These are phyloP conservation scores for Telopea speciosissima DNA, from an alignment of 177 flowering plant species.

Conservation along the genomic window DNA sequence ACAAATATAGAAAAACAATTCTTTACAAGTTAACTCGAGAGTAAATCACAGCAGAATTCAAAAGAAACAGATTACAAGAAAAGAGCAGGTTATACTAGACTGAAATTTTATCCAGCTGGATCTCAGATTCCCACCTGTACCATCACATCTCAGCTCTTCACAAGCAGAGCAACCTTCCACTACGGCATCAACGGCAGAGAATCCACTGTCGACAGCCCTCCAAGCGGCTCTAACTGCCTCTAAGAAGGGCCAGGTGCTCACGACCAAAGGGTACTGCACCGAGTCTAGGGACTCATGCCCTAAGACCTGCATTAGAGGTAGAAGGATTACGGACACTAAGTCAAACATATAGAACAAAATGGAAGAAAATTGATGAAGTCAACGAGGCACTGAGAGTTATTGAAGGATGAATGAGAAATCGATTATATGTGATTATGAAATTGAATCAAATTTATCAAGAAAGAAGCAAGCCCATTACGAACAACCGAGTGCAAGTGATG, in stretches of 20 bases:
- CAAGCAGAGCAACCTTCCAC: conserved; percentile 95
- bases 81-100: no score
- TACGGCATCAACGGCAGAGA: conserved; percentile 73
- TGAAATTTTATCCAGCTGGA: neutral
- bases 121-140: conserved; percentile 56
- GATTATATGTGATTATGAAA: neutral
- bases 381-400: neutral
- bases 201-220: conserved; percentile 60
- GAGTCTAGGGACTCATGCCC: conserved; percentile 26
- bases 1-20: no score
- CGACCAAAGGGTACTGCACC: conserved; percentile 54
- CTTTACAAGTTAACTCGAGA: no score
- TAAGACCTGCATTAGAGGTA: conserved; percentile 28
- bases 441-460: no score
- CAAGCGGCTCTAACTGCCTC: conserved; percentile 92
- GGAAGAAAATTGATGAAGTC: neutral
- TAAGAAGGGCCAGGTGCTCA: conserved; percentile 93
- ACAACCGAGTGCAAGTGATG: neutral
- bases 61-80: no score
- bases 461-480: no score
- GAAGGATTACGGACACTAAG: conserved; percentile 1
- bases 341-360: neutral
- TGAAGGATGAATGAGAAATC: conserved; percentile 1
- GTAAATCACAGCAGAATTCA: no score
- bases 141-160: conserved; percentile 88